Percentiles rank a stretch among this genome's conserved stretches.
These are phyloP conservation scores for Solanum sejunctum DNA, from an alignment of 257 asterid species.

Conservation along the genomic window DNA sequence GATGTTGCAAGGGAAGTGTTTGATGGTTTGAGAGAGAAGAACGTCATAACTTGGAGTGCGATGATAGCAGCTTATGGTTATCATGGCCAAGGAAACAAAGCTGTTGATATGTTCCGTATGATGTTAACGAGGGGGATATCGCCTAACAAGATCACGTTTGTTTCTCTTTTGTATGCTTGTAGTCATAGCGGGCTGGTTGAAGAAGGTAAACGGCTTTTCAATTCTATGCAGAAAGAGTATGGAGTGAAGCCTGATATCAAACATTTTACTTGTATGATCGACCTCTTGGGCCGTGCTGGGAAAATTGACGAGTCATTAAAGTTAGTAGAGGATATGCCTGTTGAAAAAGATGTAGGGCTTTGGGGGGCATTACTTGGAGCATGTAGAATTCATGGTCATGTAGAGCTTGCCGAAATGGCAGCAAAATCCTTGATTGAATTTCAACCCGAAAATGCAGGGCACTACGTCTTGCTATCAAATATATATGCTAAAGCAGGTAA, in stretches of 20 bases:
- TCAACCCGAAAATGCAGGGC: slow-evolving; percentile 38
- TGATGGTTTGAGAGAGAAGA: slow-evolving; percentile 27
- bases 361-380: slow-evolving; percentile 51
- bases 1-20: slow-evolving; percentile 36
- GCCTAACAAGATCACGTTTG: slow-evolving; percentile 36
- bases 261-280: slow-evolving; percentile 44
- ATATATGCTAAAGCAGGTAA: slow-evolving; percentile 40
- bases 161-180: slow-evolving; percentile 39
- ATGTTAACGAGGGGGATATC: slow-evolving; percentile 26
- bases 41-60: slow-evolving; percentile 39
- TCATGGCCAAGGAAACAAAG: slow-evolving; percentile 44
- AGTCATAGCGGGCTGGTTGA: slow-evolving; percentile 46
- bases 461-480: slow-evolving; percentile 39
- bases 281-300: slow-evolving; percentile 45
- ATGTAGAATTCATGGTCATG: slow-evolving; percentile 42
- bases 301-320: slow-evolving; percentile 24
- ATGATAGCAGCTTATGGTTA: slow-evolving; percentile 58
- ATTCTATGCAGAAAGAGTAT: slow-evolving; percentile 24
- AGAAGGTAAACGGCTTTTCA: slow-evolving; percentile 33
- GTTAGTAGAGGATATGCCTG: slow-evolving; percentile 19
- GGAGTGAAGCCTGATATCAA: slow-evolving; percentile 32
- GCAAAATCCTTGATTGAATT: slow-evolving; percentile 33
- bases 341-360: slow-evolving; percentile 37
- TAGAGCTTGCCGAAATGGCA: slow-evolving; percentile 37
- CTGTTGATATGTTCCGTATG: slow-evolving; percentile 30